These are phyloP conservation scores for Metschnikowia kofuensis DNA, from an alignment of 805 yeast genomes.

Conservation along the genomic window DNA sequence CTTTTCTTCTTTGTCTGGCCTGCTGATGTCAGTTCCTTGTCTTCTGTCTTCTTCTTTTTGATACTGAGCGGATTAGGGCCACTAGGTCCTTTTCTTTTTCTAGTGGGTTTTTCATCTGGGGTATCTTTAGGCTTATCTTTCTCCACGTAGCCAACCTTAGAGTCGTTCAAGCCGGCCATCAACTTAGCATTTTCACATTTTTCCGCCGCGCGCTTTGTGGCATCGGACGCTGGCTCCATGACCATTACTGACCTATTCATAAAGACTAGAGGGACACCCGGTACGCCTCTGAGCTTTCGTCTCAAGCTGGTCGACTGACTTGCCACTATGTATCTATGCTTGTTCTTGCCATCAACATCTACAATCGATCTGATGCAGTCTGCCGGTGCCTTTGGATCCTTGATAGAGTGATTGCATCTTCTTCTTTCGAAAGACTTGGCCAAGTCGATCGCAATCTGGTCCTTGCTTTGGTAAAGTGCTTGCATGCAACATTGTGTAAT, in stretches of 20 bases:
- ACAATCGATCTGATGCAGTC: slow-evolving; percentile 78
- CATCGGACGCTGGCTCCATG: slow-evolving; percentile 87
- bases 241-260: slow-evolving; percentile 92
- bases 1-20: slow-evolving; percentile 14
- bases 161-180: slow-evolving; percentile 73
- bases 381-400: slow-evolving; percentile 57
- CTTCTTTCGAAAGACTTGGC: slow-evolving; percentile 89
- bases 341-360: slow-evolving; percentile 69
- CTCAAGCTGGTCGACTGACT: slow-evolving; percentile 75
- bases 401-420: slow-evolving; percentile 80
- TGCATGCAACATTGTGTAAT: slow-evolving; percentile 95
- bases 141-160: slow-evolving; percentile 43
- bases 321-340: slow-evolving; percentile 88
- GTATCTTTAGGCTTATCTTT: slow-evolving; percentile 22
- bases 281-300: slow-evolving; percentile 63
- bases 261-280: slow-evolving; percentile 88
- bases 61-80: slow-evolving; percentile 90
- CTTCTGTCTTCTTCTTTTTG: slow-evolving; percentile 67
- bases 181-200: slow-evolving; percentile 65
- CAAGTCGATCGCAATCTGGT: slow-evolving; percentile 72
- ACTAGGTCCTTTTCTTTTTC: slow-evolving; percentile 67
- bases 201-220: slow-evolving; percentile 45
- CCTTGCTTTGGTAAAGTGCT: slow-evolving; percentile 66
- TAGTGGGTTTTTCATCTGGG: slow-evolving; percentile 21
- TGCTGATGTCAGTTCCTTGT: slow-evolving; percentile 15